phyloP scores from a whole-genome alignment of 2,329 filamentous ascomycete genomes.

The Colletotrichum ledebouriae region DNA sequence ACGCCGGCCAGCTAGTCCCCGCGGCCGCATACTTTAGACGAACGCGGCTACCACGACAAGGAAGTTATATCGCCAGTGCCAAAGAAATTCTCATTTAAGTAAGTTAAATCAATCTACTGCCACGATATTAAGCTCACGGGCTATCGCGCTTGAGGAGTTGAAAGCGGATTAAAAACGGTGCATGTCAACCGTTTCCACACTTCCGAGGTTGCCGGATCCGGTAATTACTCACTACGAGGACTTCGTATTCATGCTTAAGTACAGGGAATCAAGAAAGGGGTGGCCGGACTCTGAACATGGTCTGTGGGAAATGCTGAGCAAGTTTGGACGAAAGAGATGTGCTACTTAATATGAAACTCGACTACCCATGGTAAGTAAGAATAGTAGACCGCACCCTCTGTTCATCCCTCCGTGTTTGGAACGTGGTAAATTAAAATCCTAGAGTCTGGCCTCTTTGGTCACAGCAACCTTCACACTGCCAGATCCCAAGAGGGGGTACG shows the following conservation, averaged over 20 bases:
- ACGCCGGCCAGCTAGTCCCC: too few species aligned
- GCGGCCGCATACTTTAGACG: too few species aligned
- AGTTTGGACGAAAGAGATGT: constrained; percentile 14
- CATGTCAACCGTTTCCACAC: background rate
- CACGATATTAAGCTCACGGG: too few species aligned
- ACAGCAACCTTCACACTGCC: constrained; percentile 57
- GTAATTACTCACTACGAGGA: background rate
- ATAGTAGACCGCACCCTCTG: background rate
- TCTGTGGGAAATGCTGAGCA: constrained; percentile 3
- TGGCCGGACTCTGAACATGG: background rate
- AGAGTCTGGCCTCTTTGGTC: constrained; percentile 50
- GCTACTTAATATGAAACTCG: constrained; percentile 1
- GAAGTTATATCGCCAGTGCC: too few species aligned
- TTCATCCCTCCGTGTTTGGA: background rate
- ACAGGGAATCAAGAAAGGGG: background rate
- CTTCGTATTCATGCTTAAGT: constrained; percentile 6
- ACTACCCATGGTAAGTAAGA: background rate
- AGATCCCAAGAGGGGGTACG: constrained; percentile 56
- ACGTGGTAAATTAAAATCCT: constrained; percentile 19
- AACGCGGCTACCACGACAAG: too few species aligned
- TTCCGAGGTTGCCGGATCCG: background rate
- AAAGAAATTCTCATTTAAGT: too few species aligned
- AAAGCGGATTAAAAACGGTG: background rate
- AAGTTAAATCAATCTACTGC: too few species aligned
- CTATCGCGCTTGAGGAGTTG: too few species aligned